Evolutionary conservation across 78 protist genomes (phyloP), one percentile per base, ranked within the genome.

Genomic region (Chrysochromulina tobinii): DNA sequence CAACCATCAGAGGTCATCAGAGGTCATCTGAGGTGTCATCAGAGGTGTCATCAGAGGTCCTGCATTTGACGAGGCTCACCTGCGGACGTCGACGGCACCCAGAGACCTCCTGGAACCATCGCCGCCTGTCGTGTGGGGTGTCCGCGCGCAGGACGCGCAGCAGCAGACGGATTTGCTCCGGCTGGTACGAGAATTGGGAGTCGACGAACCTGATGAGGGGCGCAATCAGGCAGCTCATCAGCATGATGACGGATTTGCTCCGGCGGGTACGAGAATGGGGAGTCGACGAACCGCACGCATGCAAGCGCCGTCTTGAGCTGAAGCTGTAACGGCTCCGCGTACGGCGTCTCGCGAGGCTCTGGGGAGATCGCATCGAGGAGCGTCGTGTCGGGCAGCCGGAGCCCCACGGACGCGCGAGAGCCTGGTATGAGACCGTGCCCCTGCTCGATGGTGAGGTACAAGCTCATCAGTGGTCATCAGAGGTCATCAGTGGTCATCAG

Each of bases 381-480:
- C 61, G 90, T 91, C 91, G 75, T 92, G 14, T 87, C 75, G 8
- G 90, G 50, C 59, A 93, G 85, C 3, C 9, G 9, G 57, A 93
- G 21, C 51, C 85, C 38, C 81, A 90, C 93, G 11, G 93, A 93
- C 61, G 88, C 51, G n/a, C 89, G 88, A 57, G 90, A 86, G 11
- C 95, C 93, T 11, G 93, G 95, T 93, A 93, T 93, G 18, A 93
- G 86, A 73, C n/a, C 79, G 27, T 92, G 90, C 14, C 83, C 95
- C 93, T 93, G 95, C 15, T 21, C 79, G 48, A 50, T 83, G 72
- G 1, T 61, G 84, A 23, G 91, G 81, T 48, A 84, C 14, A 21
- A 38, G 38, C 38, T 38, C 38, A 38, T 38, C 38, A 38, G 38
- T 38, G 38, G 38, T 38, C 38, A 38, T 38, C 38, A 38, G 38